phyloP scores from a whole-genome alignment of 495 filamentous ascomycete genomes.

The Podospora bellae-mahoneyi region DNA sequence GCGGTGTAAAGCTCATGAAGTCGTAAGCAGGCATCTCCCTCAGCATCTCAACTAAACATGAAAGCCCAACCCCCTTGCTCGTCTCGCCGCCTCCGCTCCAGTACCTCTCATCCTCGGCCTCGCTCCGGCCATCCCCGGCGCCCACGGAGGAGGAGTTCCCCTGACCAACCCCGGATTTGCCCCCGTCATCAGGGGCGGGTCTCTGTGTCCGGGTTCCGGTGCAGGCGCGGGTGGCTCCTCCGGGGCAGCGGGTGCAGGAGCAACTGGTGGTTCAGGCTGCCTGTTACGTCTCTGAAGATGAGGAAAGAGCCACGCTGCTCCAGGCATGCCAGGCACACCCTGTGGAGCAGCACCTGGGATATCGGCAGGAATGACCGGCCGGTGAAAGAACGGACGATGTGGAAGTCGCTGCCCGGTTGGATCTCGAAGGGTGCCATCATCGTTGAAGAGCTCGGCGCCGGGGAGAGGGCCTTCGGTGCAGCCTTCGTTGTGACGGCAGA shows the following conservation, averaged over 20 bases:
- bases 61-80: not conserved
- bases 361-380: not conserved
- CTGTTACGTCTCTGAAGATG: not conserved
- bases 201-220: not conserved
- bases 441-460: not conserved
- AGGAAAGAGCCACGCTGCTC: not conserved
- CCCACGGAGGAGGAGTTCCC: not conserved
- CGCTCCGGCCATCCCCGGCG: not conserved
- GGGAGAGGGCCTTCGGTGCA: slow-evolving; percentile 28
- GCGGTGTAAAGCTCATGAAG: not conserved
- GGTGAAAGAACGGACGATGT: not conserved
- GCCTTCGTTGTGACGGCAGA: slow-evolving; percentile 32
- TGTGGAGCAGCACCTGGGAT: not conserved
- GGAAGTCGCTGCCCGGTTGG: not conserved
- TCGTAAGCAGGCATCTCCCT: not conserved
- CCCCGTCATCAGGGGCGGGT: not conserved
- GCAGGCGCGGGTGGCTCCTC: not conserved
- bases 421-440: slow-evolving; percentile 10
- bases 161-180: not conserved
- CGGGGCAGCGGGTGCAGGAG: not conserved
- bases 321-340: not conserved
- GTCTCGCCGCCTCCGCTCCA: not conserved
- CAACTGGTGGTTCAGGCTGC: not conserved
- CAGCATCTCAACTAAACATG: not conserved
- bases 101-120: not conserved